These are phyloP conservation scores for Leavenworthia alabamica DNA, from an alignment of 345 rosid genomes.

Conservation along the genomic window DNA sequence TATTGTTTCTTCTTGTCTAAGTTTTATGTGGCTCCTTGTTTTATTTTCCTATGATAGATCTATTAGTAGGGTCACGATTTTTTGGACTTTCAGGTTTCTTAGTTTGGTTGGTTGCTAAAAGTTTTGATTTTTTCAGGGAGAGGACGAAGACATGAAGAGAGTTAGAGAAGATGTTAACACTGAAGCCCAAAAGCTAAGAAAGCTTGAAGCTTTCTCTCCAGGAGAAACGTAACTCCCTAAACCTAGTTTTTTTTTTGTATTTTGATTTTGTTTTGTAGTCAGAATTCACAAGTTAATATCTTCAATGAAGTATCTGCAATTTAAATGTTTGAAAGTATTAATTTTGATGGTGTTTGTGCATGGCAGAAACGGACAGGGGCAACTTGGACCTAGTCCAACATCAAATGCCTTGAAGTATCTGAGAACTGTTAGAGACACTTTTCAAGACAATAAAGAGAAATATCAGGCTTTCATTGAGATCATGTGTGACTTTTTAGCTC, in stretches of 20 bases:
- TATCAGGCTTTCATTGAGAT: slow-evolving; percentile 79
- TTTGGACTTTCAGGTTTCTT: slow-evolving; percentile 33
- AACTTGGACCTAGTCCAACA: slow-evolving; percentile 47
- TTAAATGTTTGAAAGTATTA: background rate
- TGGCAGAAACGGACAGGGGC: slow-evolving; percentile 67
- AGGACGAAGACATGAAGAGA: slow-evolving; percentile 56
- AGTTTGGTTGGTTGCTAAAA: slow-evolving; percentile 44
- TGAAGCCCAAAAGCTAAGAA: slow-evolving; percentile 41
- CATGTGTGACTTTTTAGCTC: slow-evolving; percentile 92
- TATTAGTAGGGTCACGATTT: background rate
- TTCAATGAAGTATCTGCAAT: slow-evolving; percentile 9
- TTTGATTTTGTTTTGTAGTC: slow-evolving; percentile 16
- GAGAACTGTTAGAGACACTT: slow-evolving; percentile 70
- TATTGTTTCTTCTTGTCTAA: background rate
- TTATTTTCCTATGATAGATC: slow-evolving; percentile 14
- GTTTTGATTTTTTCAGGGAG: background rate
- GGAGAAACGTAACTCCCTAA: slow-evolving; percentile 63
- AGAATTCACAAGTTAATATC: background rate
- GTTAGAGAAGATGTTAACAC: slow-evolving; percentile 59
- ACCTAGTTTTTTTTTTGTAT: background rate
- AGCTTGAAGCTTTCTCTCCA: slow-evolving; percentile 50
- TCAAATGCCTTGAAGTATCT: slow-evolving; percentile 79
- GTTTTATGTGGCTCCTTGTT: background rate
- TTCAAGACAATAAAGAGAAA: slow-evolving; percentile 70
- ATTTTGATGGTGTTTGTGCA: slow-evolving; percentile 8